These are phyloP conservation scores for Salix koriyanagi DNA, from an alignment of 345 rosid genomes.

Conservation along the genomic window DNA sequence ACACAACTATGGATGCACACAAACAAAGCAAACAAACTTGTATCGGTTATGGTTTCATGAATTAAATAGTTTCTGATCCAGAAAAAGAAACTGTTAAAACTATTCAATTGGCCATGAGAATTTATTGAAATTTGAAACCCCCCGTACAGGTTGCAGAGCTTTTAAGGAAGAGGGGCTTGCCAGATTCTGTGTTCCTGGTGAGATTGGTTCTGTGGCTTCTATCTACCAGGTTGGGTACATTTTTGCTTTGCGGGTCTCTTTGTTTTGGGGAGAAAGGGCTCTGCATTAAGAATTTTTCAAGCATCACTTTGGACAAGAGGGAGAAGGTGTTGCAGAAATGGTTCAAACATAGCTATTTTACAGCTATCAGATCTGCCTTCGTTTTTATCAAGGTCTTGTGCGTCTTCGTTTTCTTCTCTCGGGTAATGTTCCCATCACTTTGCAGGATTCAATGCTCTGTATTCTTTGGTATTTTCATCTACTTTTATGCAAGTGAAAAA, in stretches of 20 bases:
- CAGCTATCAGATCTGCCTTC: conserved; percentile 52
- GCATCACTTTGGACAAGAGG: conserved; percentile 48
- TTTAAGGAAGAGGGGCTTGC: conserved; percentile 18
- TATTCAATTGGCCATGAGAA: not conserved
- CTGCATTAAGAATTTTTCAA: conserved; percentile 39
- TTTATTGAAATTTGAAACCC: not conserved
- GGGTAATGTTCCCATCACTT: conserved; percentile 37
- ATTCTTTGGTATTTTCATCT: not conserved
- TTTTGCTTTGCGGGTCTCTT: conserved; percentile 58
- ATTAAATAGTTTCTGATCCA: not conserved
- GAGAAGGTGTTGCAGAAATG: conserved; percentile 57
- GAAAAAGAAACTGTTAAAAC: not conserved
- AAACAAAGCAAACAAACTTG: too few relatives aligned
- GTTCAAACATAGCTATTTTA: conserved; percentile 36
- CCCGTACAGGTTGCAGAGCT: conserved; percentile 40
- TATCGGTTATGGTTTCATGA: too few relatives aligned
- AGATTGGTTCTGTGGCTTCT: conserved; percentile 45
- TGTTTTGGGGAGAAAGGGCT: conserved; percentile 50
- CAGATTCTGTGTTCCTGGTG: conserved; percentile 30
- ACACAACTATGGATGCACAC: too few relatives aligned
- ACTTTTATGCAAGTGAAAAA: not conserved
- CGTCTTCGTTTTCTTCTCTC: conserved; percentile 48
- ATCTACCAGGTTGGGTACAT: conserved; percentile 65
- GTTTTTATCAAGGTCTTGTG: conserved; percentile 35
- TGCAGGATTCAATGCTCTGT: not conserved